Evolutionary conservation across 495 filamentous ascomycete genomes (phyloP), one percentile per base, ranked within the genome.

Genomic region (Trichoderma erinaceum): DNA sequence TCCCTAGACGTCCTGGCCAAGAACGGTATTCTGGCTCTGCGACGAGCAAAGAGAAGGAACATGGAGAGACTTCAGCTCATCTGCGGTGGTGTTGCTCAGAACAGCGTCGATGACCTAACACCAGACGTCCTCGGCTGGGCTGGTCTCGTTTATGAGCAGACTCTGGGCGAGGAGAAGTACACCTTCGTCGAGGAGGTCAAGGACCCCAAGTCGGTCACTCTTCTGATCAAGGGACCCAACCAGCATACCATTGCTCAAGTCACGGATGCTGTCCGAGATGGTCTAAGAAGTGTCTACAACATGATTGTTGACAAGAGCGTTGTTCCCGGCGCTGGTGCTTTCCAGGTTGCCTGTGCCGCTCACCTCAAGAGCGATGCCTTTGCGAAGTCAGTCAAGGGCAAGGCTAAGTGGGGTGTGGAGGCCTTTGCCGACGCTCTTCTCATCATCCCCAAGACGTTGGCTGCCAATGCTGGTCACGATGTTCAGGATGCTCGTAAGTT

Each of bases 101-200:
- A 99, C 84, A 96, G 91, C 72, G 94, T 97, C 8, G 95, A 99
- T 50, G 95, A 98, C 72, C 79, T 99, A 48, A 87, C 86, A 8
- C 91, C 93, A 2, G 92, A 97, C 69, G 82, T 95, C 69, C 88
- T 99, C 64, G 95, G 95, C 35, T 99, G 95, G 95, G 95, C 96
- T 66, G 95, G 95, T 64, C 84, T 90, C 46, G 95, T 99, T 52
- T 97, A 99, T 73, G 95, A 99, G 82, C 93, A 98, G 80, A 91
- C 96, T 75, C 86, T 99, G 5, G 95, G 95, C 66, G 95, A 99
- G 82, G 95, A 99, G 82, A 99, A 99, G 81, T 99, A 91, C 80
- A 99, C 95, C 18, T 99, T 99, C 72, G 86, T 99, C 70, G 96
- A 98, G 78, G 96, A 99, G 68, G 95, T 99, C 71, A 98, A 97